Evolutionary conservation across 2,329 filamentous ascomycete species (phyloP).

Genomic region (Cladorrhinum sp.): DNA sequence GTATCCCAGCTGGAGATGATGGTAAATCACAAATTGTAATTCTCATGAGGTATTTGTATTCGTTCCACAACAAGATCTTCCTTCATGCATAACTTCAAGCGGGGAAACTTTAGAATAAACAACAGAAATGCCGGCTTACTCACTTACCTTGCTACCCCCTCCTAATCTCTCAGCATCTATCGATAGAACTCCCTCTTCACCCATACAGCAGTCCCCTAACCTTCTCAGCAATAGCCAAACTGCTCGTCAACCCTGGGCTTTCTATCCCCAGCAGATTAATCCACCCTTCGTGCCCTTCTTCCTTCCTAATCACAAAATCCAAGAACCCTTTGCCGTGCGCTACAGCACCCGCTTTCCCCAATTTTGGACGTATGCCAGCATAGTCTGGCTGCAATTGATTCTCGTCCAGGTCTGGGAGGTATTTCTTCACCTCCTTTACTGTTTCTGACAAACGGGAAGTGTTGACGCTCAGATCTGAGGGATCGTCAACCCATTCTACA

Average conservation of each 20-base stretch:
- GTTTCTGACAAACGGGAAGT: constrained; percentile 62
- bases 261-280: constrained; percentile 91
- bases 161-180: no score
- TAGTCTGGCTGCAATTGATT: constrained; percentile 74
- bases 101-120: no score
- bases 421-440: constrained; percentile 70
- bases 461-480: constrained; percentile 68
- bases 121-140: no score
- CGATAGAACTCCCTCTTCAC: background rate
- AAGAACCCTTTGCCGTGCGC: constrained; percentile 66
- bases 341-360: constrained; percentile 59
- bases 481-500: constrained; percentile 81
- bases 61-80: no score
- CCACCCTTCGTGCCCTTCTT: constrained; percentile 77
- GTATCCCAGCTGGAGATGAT: no score
- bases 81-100: no score
- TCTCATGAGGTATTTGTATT: no score
- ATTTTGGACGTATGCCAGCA: constrained; percentile 86
- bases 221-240: constrained; percentile 78
- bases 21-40: no score
- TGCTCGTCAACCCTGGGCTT: constrained; percentile 86
- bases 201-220: constrained; percentile 56
- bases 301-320: constrained; percentile 78
- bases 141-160: background rate
- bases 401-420: constrained; percentile 71